Percentiles rank a stretch among this genome's conserved stretches.
These are phyloP conservation scores for Diospyros kaki DNA, from an alignment of 148 eudicot species.

Conservation along the genomic window DNA sequence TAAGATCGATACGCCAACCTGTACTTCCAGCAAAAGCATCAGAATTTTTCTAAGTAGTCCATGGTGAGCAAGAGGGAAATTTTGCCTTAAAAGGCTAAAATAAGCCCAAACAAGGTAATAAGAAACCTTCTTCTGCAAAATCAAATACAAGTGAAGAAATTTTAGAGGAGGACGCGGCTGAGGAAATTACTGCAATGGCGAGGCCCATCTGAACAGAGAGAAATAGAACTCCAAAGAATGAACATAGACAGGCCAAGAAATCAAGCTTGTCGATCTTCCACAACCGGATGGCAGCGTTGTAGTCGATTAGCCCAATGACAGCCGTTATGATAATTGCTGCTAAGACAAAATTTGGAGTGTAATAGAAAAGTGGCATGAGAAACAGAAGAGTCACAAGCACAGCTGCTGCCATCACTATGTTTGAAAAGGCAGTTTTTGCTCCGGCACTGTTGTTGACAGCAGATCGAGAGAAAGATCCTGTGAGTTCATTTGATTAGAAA, in stretches of 20 bases:
- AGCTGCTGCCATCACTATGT: constrained; percentile 68
- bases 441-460: constrained; percentile 85
- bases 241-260: constrained; percentile 60
- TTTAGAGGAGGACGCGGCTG: neutral
- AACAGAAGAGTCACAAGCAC: constrained; percentile 69
- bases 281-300: constrained; percentile 47
- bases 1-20: constrained; percentile 71
- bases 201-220: constrained; percentile 72
- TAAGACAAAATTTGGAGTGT: constrained; percentile 70
- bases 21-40: constrained; percentile 8
- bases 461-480: constrained; percentile 84
- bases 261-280: constrained; percentile 94
- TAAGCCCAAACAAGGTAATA: neutral
- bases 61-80: no score
- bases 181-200: constrained; percentile 60
- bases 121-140: no score
- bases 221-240: constrained; percentile 81
- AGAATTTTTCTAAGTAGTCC: no score
- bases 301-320: constrained; percentile 69
- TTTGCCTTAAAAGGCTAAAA: neutral
- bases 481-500: constrained; percentile 1
- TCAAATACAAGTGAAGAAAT: neutral
- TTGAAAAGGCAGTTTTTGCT: constrained; percentile 65
- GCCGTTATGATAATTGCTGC: constrained; percentile 81
- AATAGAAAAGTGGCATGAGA: constrained; percentile 75